Evolutionary conservation across 257 asterid genomes (phyloP).

Genomic region (Ilex aquifolium): DNA sequence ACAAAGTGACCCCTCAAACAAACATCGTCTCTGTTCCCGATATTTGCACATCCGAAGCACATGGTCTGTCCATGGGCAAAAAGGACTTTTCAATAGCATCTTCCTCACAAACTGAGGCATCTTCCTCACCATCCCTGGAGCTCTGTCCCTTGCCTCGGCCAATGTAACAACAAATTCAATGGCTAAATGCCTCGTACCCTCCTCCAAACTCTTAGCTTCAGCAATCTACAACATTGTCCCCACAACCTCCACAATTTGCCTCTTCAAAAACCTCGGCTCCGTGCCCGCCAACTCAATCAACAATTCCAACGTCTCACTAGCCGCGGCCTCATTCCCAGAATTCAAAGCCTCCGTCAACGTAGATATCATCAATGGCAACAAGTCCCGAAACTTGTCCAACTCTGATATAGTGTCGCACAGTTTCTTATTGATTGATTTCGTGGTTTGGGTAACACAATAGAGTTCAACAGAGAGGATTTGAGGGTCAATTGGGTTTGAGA

Average conservation of each 20-base stretch:
- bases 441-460: constrained; percentile 62
- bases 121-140: constrained; percentile 99
- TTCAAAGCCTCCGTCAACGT: constrained; percentile 89
- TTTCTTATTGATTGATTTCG: constrained; percentile 56
- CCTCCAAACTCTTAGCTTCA: constrained; percentile 85
- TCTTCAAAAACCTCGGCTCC: constrained; percentile 82
- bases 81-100: no score
- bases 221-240: constrained; percentile 94
- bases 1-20: no score
- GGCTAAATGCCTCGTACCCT: constrained; percentile 91
- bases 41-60: no score
- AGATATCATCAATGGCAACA: constrained; percentile 87
- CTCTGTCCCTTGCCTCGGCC: constrained; percentile 94
- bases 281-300: constrained; percentile 92
- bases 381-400: constrained; percentile 92
- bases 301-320: constrained; percentile 91
- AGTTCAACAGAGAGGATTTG: constrained; percentile 44
- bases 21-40: no score
- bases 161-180: constrained; percentile 86
- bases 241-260: constrained; percentile 88
- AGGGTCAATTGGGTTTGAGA: constrained; percentile 52
- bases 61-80: no score
- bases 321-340: constrained; percentile 83
- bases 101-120: constrained; percentile 83
- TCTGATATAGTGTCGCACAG: constrained; percentile 85